Conservation (phyloP, 106 monocot genomes). For the Platanthera guangdongensis region DNA sequence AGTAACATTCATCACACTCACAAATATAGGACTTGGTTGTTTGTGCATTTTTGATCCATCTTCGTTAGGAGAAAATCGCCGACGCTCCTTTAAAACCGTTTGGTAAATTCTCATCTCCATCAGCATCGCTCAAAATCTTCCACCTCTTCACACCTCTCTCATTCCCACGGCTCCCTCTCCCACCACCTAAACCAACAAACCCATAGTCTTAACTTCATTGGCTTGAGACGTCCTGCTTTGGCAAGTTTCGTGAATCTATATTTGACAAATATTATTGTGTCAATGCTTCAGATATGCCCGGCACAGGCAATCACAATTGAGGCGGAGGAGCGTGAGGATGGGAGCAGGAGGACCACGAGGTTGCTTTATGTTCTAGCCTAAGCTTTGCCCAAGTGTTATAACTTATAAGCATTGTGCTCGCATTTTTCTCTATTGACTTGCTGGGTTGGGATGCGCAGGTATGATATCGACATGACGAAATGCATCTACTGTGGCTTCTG, state of each 20-base stretch:
- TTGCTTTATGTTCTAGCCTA: not conserved
- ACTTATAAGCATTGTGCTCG: not conserved
- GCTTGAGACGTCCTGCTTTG: not conserved
- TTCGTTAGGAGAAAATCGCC: too few relatives aligned
- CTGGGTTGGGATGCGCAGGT: slow-evolving; percentile 35
- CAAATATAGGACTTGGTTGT: too few relatives aligned
- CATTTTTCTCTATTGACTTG: not conserved
- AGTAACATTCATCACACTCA: too few relatives aligned
- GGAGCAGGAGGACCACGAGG: slow-evolving; percentile 95
- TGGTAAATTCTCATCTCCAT: too few relatives aligned
- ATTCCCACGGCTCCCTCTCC: too few relatives aligned
- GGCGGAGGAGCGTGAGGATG: slow-evolving; percentile 96
- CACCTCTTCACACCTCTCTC: too few relatives aligned
- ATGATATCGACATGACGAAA: slow-evolving; percentile 96
- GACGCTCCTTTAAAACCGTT: too few relatives aligned
- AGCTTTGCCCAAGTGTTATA: not conserved
- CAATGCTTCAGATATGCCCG: slow-evolving; percentile 69
- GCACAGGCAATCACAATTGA: slow-evolving; percentile 98
- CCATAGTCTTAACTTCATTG: not conserved
- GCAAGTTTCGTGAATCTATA: not conserved
- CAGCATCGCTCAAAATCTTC: too few relatives aligned
- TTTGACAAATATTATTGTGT: not conserved
- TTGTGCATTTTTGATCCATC: too few relatives aligned
- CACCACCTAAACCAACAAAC: not conserved
- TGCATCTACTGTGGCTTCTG: slow-evolving; percentile 98